Base-by-base conservation (phyloP, 192 early-diverging fungal genomes). In the Rhizophagus clarus region DNA sequence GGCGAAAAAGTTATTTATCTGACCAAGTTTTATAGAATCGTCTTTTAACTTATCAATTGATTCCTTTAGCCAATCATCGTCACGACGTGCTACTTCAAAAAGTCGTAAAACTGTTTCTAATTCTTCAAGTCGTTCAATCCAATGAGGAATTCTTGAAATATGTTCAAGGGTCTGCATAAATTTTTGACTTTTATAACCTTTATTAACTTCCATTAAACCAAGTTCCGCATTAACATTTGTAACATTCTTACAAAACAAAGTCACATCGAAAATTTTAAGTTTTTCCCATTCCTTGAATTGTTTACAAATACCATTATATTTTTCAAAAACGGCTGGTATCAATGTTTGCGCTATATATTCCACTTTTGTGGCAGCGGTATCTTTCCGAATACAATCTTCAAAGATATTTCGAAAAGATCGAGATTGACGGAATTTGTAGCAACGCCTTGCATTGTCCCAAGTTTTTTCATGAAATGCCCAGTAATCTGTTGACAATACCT, bases 221-320 rank as follows among this genome's bases (percentile, higher is more conserved):
- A 79, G 5, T 71, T 79, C 77, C 17, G 3, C 31, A 37, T 17
- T 61, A 32, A 70, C 11, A 61, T 79, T 28, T 28, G 10, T 24
- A 40, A 61, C 68, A 71, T 71, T 71, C 28, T 61, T 37, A 68
- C 77, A 79, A 12, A 71, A 17, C 12, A 79, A 20, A 29, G 8
- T 3, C 14, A 34, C 32, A 22, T 32, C 10, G 24, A 31, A 71
- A 63, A 15, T 26, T 62, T 69, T 79, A 2, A 61, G 15, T n/a
- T 24, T 61, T 45, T 56, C 28, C 77, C 77, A 79, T 31, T 40
- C 20, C 1, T 5, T 12, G 29, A 61, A 62, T 40, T 49, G 1
- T 17, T 7, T 26, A 71, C 45, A 28, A 32, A 49, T 2, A 11
- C 12, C 11, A 7, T 28, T 4, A 31, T 72, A 72, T 22, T 2